These are phyloP conservation scores for Neoscytalidium dimidiatum DNA, from an alignment of 2,329 filamentous ascomycete genomes.

Conservation along the genomic window DNA sequence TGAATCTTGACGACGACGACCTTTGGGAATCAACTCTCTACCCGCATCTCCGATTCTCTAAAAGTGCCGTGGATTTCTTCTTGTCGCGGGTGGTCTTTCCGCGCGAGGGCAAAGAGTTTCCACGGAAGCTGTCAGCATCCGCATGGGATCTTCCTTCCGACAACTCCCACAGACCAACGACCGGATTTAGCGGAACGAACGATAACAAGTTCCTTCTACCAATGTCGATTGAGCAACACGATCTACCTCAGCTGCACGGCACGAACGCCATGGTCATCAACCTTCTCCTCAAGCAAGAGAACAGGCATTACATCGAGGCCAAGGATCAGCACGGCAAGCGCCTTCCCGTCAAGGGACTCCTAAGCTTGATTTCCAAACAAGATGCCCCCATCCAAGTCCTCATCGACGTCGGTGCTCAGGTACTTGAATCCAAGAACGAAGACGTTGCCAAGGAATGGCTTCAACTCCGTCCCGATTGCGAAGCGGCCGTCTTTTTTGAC, in stretches of 20 bases:
- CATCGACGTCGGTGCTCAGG: slow-evolving; percentile 70
- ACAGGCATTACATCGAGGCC: slow-evolving; percentile 50
- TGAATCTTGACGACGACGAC: slow-evolving; percentile 47
- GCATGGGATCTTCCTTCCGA: slow-evolving; percentile 63
- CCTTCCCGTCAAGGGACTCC: slow-evolving; percentile 30
- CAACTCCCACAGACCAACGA: slow-evolving; percentile 38
- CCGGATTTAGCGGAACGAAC: slow-evolving; percentile 71
- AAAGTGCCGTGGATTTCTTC: slow-evolving; percentile 64
- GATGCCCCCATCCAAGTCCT: slow-evolving; percentile 50
- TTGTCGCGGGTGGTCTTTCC: slow-evolving; percentile 61
- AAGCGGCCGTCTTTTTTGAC: slow-evolving; percentile 57
- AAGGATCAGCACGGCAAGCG: slow-evolving; percentile 30
- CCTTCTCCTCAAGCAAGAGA: slow-evolving; percentile 54
- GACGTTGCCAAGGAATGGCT: slow-evolving; percentile 56
- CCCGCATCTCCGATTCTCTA: slow-evolving; percentile 54
- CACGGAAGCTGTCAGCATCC: slow-evolving; percentile 63
- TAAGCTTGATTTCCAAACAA: slow-evolving; percentile 45
- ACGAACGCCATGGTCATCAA: slow-evolving; percentile 69
- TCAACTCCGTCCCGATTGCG: slow-evolving; percentile 32
- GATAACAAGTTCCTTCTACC: slow-evolving; percentile 64
- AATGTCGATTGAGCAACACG: slow-evolving; percentile 55
- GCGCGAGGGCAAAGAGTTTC: slow-evolving; percentile 64
- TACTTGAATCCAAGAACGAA: slow-evolving; percentile 58
- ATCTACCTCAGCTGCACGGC: slow-evolving; percentile 57
- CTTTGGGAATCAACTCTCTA: slow-evolving; percentile 56